A percentile compares a stretch with the other conserved stretches of the same genome.
These are phyloP conservation scores for Rhodosporidiobolus sp. DNA, from an alignment of 768 basidiomycete species.

Conservation along the genomic window DNA sequence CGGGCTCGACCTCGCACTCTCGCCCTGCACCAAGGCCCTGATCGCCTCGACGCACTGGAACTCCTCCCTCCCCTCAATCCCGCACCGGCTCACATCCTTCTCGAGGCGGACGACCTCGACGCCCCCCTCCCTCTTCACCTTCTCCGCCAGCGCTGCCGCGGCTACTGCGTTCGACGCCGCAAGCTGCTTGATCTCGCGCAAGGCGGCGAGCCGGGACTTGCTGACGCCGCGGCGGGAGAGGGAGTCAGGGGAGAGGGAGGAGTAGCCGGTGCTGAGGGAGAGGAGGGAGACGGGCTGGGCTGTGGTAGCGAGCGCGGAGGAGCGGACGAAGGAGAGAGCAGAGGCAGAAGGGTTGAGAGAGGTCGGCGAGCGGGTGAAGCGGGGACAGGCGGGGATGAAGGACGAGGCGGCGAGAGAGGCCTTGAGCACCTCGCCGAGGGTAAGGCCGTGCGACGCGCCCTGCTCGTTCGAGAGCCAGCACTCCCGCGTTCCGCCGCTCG, in stretches of 20 bases:
- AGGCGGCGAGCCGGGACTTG: background rate
- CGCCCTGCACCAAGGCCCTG: too few species aligned
- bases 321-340: background rate
- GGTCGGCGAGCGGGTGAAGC: background rate
- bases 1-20: background rate
- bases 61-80: conserved; percentile 1
- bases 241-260: background rate
- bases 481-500: background rate
- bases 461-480: background rate
- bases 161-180: conserved; percentile 11
- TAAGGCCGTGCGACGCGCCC: background rate
- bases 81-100: background rate
- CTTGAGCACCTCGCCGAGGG: conserved; percentile 14
- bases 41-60: background rate
- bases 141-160: background rate
- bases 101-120: conserved; percentile 10
- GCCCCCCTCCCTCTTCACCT: background rate
- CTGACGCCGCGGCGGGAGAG: background rate
- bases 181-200: conserved; percentile 1
- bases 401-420: conserved; percentile 15
- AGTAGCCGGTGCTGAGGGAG: conserved; percentile 16
- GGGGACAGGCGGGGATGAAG: background rate
- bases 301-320: background rate
- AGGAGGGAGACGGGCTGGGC: conserved; percentile 5
- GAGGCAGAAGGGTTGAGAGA: conserved; percentile 13